Evolutionary conservation across 495 filamentous ascomycete genomes (phyloP).

Genomic region (Hypoxylon rickii): DNA sequence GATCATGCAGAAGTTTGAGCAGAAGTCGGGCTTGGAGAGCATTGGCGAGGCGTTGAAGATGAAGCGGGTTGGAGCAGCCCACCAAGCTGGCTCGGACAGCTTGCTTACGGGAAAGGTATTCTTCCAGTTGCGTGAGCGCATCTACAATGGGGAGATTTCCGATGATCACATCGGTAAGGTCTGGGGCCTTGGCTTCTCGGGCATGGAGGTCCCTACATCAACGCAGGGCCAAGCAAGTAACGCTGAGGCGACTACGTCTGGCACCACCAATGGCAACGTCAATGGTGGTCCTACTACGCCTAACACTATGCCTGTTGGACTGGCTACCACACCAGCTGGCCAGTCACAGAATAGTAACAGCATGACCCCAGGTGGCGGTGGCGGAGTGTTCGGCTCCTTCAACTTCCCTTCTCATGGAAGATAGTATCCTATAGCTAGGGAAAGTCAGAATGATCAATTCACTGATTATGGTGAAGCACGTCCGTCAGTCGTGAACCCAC

Average conservation of each 20-base stretch:
- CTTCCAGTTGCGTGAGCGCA: slow-evolving; percentile 81
- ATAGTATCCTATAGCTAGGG: slow-evolving; percentile 30
- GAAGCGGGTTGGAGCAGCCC: slow-evolving; percentile 80
- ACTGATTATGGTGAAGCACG: not conserved
- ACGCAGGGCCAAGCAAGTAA: slow-evolving; percentile 28
- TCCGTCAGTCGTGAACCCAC: not conserved
- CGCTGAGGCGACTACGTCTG: slow-evolving; percentile 41
- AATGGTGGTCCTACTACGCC: slow-evolving; percentile 74
- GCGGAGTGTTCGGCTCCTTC: slow-evolving; percentile 65
- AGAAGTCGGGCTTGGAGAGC: slow-evolving; percentile 87
- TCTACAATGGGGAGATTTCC: slow-evolving; percentile 81
- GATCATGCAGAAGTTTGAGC: slow-evolving; percentile 76
- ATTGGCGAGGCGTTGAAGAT: slow-evolving; percentile 92
- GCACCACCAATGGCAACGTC: slow-evolving; percentile 55
- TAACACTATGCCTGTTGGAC: slow-evolving; percentile 57
- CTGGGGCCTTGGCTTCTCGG: slow-evolving; percentile 72
- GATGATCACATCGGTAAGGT: slow-evolving; percentile 81
- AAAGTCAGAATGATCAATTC: not conserved
- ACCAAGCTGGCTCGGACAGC: slow-evolving; percentile 90
- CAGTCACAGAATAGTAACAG: slow-evolving; percentile 58
- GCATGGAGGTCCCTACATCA: slow-evolving; percentile 55
- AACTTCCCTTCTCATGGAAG: slow-evolving; percentile 48
- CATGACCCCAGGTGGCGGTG: slow-evolving; percentile 70
- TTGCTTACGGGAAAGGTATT: slow-evolving; percentile 92
- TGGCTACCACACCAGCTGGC: slow-evolving; percentile 63